phyloP scores from a whole-genome alignment of 208 protist species.

The Leishmania lainsoni region DNA sequence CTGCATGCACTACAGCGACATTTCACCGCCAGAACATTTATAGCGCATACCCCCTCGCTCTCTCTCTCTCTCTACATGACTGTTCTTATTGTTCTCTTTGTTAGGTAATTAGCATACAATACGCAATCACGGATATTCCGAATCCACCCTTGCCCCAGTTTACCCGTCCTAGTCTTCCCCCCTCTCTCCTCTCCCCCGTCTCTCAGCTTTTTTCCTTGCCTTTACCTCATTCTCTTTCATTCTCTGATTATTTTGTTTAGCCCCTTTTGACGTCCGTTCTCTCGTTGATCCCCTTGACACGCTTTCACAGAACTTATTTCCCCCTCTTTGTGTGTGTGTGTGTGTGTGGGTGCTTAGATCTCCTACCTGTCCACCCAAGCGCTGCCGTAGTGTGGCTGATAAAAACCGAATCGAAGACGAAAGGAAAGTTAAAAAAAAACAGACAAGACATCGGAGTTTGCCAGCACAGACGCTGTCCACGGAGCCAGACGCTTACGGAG shows the following conservation, averaged over 20 bases:
- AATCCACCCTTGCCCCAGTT: not conserved
- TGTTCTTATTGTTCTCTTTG: not conserved
- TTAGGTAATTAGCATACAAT: not conserved
- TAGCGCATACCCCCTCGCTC: not conserved
- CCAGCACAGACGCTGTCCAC: not conserved
- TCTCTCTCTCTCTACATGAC: not conserved
- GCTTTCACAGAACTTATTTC: no score
- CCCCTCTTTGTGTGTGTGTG: no score
- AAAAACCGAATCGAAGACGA: not conserved
- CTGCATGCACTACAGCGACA: not conserved
- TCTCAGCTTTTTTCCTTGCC: not conserved
- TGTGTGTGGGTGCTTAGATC: no score
- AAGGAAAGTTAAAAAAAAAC: not conserved
- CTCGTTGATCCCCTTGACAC: not conserved
- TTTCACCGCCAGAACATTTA: not conserved
- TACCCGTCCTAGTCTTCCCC: not conserved
- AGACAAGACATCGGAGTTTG: not conserved
- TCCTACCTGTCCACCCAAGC: no score
- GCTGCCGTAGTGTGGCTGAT: not conserved
- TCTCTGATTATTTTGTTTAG: not conserved
- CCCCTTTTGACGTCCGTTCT: not conserved
- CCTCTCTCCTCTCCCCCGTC: not conserved
- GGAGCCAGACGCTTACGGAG: not conserved
- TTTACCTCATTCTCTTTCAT: not conserved
- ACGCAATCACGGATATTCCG: not conserved